Conservation (phyloP, 2,329 filamentous ascomycete species). For the Epichloe sp. region DNA sequence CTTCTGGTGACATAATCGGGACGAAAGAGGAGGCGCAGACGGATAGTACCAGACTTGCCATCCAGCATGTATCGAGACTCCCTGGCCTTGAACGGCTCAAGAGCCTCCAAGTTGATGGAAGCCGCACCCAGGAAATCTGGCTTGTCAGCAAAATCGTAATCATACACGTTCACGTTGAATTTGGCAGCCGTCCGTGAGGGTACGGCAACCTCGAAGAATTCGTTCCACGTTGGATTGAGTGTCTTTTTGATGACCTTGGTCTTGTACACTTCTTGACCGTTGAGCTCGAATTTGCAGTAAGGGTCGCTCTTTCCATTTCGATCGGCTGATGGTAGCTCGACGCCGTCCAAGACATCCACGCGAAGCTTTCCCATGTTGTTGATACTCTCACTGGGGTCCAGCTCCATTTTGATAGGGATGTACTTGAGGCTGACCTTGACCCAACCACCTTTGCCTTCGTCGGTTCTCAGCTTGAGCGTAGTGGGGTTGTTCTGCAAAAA, state of each 20-base stretch:
- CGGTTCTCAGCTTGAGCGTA: constrained; percentile 63
- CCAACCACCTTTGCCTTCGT: constrained; percentile 62
- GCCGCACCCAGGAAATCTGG: constrained; percentile 78
- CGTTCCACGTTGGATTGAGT: constrained; percentile 87
- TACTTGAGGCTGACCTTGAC: constrained; percentile 91
- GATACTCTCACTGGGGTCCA: constrained; percentile 92
- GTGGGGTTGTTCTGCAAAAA: constrained; percentile 68
- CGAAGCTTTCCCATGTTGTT: constrained; percentile 96
- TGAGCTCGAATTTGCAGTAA: constrained; percentile 87
- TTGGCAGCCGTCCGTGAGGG: constrained; percentile 75
- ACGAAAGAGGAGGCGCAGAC: constrained; percentile 80
- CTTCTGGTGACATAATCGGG: constrained; percentile 80
- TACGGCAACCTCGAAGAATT: constrained; percentile 77
- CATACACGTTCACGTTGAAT: constrained; percentile 73
- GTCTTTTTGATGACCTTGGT: constrained; percentile 97
- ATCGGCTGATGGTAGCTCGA: constrained; percentile 83
- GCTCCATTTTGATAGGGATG: constrained; percentile 82
- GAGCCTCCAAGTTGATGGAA: constrained; percentile 58
- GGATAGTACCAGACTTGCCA: constrained; percentile 76
- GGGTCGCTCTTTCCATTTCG: constrained; percentile 95
- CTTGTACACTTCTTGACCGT: constrained; percentile 84
- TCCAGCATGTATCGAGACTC: constrained; percentile 66
- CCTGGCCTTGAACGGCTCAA: constrained; percentile 75
- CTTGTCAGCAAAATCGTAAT: constrained; percentile 95
- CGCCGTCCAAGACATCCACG: constrained; percentile 81